Percentiles rank a stretch among this genome's conserved stretches.
Evolutionary conservation across 2,329 filamentous ascomycete species (phyloP).

Genomic region (Talaromyces rugulosus): DNA sequence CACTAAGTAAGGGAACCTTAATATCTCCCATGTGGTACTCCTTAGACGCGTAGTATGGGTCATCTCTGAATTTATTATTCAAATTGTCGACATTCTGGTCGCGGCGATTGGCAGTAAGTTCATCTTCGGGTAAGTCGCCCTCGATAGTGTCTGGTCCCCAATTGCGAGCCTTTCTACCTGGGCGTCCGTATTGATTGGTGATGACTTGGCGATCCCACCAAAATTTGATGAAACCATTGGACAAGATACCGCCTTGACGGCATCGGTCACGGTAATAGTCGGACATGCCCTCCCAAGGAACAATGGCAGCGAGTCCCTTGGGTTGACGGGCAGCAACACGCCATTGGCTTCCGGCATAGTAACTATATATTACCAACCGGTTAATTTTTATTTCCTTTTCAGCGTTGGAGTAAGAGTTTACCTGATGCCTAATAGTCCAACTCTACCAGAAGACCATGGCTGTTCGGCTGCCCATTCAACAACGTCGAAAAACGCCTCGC

Average conservation of each 20-base stretch:
- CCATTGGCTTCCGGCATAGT: slow-evolving; percentile 52
- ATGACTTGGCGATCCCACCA: slow-evolving; percentile 63
- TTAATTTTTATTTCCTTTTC: neutral
- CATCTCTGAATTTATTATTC: slow-evolving; percentile 55
- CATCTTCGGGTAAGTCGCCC: slow-evolving; percentile 33
- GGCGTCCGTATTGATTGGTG: slow-evolving; percentile 63
- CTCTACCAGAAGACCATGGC: slow-evolving; percentile 47
- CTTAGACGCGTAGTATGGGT: slow-evolving; percentile 61
- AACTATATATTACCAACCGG: neutral
- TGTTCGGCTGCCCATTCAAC: slow-evolving; percentile 46
- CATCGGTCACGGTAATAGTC: slow-evolving; percentile 57
- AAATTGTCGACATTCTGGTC: slow-evolving; percentile 46
- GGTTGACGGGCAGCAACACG: slow-evolving; percentile 50
- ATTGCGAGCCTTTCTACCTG: slow-evolving; percentile 47
- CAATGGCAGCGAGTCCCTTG: slow-evolving; percentile 48
- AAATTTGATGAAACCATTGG: slow-evolving; percentile 56
- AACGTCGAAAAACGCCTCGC: slow-evolving; percentile 49
- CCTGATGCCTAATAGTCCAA: slow-evolving; percentile 48
- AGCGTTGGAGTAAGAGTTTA: neutral
- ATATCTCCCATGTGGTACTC: slow-evolving; percentile 64
- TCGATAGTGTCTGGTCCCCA: slow-evolving; percentile 49
- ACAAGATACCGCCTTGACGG: slow-evolving; percentile 59
- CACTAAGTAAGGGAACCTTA: slow-evolving; percentile 61
- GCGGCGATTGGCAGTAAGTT: slow-evolving; percentile 32
- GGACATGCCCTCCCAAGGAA: slow-evolving; percentile 55